A percentile compares a stretch with the other conserved stretches of the same genome.
Conservation (phyloP, 2,329 filamentous ascomycete species). For the Clarireedia homoeocarpa region DNA sequence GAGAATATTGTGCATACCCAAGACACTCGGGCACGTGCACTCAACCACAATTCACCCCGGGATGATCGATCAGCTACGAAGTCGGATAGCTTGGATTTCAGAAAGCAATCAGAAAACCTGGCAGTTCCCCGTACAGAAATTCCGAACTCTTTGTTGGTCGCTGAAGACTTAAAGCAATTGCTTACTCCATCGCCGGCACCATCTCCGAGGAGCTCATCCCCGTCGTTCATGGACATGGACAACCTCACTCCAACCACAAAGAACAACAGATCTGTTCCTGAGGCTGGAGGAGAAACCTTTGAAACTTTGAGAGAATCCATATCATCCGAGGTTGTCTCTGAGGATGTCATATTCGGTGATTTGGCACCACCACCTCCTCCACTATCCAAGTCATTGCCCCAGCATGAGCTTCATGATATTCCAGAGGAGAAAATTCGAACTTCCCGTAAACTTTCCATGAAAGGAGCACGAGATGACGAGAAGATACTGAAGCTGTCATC, state of each 20-base stretch:
- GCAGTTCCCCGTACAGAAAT: neutral
- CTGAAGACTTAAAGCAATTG: slow-evolving; percentile 12
- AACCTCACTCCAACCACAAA: neutral
- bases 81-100: neutral
- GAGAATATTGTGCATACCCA: slow-evolving; percentile 1
- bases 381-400: slow-evolving; percentile 17
- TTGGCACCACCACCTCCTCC: slow-evolving; percentile 17
- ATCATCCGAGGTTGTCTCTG: neutral
- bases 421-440: slow-evolving; percentile 23
- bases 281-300: neutral
- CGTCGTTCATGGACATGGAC: slow-evolving; percentile 15
- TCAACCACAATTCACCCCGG: neutral
- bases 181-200: slow-evolving; percentile 24
- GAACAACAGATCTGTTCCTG: neutral
- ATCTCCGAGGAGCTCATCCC: slow-evolving; percentile 20
- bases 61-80: neutral
- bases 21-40: neutral
- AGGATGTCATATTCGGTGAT: neutral
- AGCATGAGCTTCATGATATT: slow-evolving; percentile 24
- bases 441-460: slow-evolving; percentile 18
- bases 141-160: neutral
- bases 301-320: neutral
- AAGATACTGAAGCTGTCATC: slow-evolving; percentile 46
- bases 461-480: slow-evolving; percentile 29
- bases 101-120: neutral